Percentiles rank a stretch among this genome's conserved stretches.
These are phyloP conservation scores for Mycena maculata DNA, from an alignment of 768 basidiomycete species.

Conservation along the genomic window DNA sequence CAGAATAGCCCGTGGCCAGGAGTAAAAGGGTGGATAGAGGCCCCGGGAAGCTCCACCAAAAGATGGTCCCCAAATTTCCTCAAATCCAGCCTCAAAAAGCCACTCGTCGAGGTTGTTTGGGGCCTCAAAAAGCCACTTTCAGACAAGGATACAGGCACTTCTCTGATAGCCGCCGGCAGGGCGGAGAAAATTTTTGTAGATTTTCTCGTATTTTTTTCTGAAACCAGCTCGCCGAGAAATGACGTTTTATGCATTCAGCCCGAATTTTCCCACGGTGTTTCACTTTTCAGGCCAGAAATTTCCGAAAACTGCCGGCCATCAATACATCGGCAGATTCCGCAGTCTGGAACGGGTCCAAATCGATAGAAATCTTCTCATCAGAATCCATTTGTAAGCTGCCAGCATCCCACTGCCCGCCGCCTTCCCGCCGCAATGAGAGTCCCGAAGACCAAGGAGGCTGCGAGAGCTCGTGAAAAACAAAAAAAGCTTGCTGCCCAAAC, in stretches of 20 bases:
- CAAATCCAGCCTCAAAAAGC: too few species aligned
- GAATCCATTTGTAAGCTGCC: slow-evolving; percentile 11
- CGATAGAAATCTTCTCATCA: not conserved
- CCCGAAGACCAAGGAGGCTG: slow-evolving; percentile 18
- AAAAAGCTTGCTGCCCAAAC: slow-evolving; percentile 14
- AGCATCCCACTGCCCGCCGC: not conserved
- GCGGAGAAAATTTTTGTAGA: slow-evolving; percentile 16
- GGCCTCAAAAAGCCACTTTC: too few species aligned
- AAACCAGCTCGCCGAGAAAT: slow-evolving; percentile 21
- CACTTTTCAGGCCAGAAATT: slow-evolving; percentile 24
- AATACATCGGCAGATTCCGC: not conserved
- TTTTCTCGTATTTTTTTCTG: slow-evolving; percentile 27
- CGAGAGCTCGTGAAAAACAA: slow-evolving; percentile 15
- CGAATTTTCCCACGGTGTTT: slow-evolving; percentile 27
- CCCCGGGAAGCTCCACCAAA: too few species aligned
- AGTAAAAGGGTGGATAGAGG: too few species aligned
- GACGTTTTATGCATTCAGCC: slow-evolving; percentile 28
- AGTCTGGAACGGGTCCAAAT: not conserved
- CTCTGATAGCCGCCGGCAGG: slow-evolving; percentile 24
- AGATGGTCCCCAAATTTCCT: too few species aligned
- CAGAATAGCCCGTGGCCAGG: too few species aligned
- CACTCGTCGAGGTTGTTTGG: too few species aligned
- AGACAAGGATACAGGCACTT: too few species aligned
- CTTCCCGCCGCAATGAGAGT: slow-evolving; percentile 13
- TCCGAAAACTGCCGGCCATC: not conserved